A percentile compares a stretch with the other conserved stretches of the same genome.
Conservation (phyloP, 805 yeast genomes). For the Millerozyma miso region DNA sequence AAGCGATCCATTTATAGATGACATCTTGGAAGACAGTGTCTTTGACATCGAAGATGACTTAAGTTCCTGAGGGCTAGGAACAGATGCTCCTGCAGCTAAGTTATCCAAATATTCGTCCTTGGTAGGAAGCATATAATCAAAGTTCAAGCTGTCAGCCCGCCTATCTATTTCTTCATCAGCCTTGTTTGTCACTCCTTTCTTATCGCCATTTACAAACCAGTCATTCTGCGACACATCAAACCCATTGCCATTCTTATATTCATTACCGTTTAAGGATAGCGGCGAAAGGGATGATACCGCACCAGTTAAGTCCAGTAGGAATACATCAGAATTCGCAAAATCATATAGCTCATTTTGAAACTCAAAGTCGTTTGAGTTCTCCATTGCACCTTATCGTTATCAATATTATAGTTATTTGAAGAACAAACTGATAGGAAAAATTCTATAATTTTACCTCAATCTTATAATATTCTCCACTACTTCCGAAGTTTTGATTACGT, state of each 20-base stretch:
- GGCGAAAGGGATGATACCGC: slow-evolving; percentile 18
- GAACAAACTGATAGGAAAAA: too few species aligned
- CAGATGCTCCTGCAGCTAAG: not conserved
- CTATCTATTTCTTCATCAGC: slow-evolving; percentile 4
- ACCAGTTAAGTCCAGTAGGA: slow-evolving; percentile 26
- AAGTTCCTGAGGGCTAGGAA: slow-evolving; percentile 1
- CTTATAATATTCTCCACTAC: not conserved
- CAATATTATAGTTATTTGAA: not conserved
- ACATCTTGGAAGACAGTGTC: slow-evolving; percentile 12
- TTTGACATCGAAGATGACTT: slow-evolving; percentile 12
- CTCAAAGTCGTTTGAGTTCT: not conserved
- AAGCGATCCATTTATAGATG: slow-evolving; percentile 9
- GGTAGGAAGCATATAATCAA: not conserved
- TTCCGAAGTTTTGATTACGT: too few species aligned
- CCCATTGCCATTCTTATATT: not conserved
- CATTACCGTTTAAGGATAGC: slow-evolving; percentile 16
- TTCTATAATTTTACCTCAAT: not conserved
- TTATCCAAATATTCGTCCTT: slow-evolving; percentile 2
- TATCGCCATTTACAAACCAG: not conserved
- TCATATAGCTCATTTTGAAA: slow-evolving; percentile 11
- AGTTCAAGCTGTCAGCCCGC: not conserved
- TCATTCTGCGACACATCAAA: not conserved
- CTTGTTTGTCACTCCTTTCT: slow-evolving; percentile 4
- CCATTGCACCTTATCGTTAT: slow-evolving; percentile 1
- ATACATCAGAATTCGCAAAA: slow-evolving; percentile 28